Percentiles rank a stretch among this genome's conserved stretches.
These are phyloP conservation scores for Hansfordia pulvinata DNA, from an alignment of 2,329 filamentous ascomycete genomes.

Conservation along the genomic window DNA sequence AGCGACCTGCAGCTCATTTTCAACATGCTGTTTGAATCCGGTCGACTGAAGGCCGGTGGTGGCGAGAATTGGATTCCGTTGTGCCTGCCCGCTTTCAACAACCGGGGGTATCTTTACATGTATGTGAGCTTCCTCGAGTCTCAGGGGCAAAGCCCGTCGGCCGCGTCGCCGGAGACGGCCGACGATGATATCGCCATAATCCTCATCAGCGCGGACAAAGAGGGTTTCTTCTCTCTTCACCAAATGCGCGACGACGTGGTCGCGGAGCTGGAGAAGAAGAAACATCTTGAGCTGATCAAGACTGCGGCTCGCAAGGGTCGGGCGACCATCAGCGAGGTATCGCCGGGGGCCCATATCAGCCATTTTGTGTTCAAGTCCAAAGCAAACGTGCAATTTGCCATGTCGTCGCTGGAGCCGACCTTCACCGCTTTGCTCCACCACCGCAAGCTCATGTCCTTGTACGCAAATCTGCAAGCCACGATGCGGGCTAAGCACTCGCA, in stretches of 20 bases:
- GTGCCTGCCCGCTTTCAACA: conserved; percentile 94
- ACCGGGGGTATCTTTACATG: conserved; percentile 94
- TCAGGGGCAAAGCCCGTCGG: conserved; percentile 23
- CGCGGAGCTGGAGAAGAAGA: conserved; percentile 61
- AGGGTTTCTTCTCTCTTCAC: conserved; percentile 84
- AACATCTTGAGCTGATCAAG: conserved; percentile 62
- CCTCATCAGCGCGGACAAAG: conserved; percentile 82
- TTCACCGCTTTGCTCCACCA: conserved; percentile 46
- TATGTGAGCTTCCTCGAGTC: conserved; percentile 89
- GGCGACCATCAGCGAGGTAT: conserved; percentile 58
- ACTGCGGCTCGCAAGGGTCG: conserved; percentile 58
- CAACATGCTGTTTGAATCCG: conserved; percentile 97
- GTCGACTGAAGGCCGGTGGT: conserved; percentile 74
- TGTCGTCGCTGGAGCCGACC: conserved; percentile 65
- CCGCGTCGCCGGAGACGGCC: conserved; percentile 50
- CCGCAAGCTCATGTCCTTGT: conserved; percentile 68
- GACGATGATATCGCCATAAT: conserved; percentile 80
- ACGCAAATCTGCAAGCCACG: conserved; percentile 70
- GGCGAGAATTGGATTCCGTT: conserved; percentile 97
- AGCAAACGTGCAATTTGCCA: conserved; percentile 89
- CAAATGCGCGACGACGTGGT: conserved; percentile 52
- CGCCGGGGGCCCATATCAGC: conserved; percentile 65
- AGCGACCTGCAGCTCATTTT: conserved; percentile 94
- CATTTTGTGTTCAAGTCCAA: conserved; percentile 96
- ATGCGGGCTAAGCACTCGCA: conserved; percentile 77